A percentile compares a stretch with the other conserved stretches of the same genome.
These are phyloP conservation scores for Paramyrothecium sp. DNA, from an alignment of 2,329 filamentous ascomycete species.

Conservation along the genomic window DNA sequence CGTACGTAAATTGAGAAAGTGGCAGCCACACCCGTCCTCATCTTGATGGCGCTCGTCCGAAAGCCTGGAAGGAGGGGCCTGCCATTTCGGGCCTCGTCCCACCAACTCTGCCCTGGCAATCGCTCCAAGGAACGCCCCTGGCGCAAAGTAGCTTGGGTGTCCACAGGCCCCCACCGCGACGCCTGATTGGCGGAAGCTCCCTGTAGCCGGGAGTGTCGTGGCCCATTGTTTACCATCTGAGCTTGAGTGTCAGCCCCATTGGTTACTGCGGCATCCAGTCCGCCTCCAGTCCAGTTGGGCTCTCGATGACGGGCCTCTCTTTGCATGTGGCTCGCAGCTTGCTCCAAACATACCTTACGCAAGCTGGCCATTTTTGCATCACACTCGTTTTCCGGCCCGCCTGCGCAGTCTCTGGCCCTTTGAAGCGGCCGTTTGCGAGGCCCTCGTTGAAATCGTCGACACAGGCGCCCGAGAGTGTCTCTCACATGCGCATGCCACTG, in stretches of 20 bases:
- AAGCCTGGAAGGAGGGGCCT: too few species aligned
- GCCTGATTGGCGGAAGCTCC: background rate
- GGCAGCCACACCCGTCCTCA: too few species aligned
- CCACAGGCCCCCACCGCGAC: background rate
- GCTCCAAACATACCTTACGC: too few species aligned
- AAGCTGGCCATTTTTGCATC: background rate
- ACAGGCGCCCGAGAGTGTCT: background rate
- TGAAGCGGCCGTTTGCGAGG: background rate
- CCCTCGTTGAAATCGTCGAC: background rate
- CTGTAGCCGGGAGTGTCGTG: slow-evolving; percentile 1
- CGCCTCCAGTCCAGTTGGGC: background rate
- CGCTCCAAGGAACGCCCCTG: too few species aligned
- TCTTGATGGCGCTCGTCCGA: too few species aligned
- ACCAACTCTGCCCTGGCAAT: too few species aligned
- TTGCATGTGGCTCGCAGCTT: background rate
- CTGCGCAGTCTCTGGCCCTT: background rate
- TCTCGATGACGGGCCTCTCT: background rate
- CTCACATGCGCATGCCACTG: background rate
- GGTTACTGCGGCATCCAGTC: slow-evolving; percentile 1
- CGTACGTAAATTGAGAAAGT: too few species aligned
- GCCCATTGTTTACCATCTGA: slow-evolving; percentile 20
- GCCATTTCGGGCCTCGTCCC: too few species aligned
- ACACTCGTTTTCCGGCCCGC: background rate
- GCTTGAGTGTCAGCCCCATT: background rate
- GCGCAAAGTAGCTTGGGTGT: background rate